A percentile compares a stretch with the other conserved stretches of the same genome.
Conservation (phyloP, 2,329 filamentous ascomycete species). For the Zasmidium cellare region DNA sequence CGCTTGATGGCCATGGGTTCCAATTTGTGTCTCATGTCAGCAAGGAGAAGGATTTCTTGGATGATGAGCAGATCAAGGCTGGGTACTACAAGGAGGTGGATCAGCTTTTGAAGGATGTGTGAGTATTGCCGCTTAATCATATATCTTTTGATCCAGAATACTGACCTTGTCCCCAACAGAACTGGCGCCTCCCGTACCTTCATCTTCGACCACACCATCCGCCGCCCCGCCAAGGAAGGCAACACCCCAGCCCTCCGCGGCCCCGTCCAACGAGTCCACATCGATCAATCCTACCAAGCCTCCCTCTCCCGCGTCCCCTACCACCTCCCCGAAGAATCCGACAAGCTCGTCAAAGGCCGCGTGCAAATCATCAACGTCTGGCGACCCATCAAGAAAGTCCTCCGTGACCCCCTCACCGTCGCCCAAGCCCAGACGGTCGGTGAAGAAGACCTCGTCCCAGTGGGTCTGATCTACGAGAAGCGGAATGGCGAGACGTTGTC, state of each 20-base stretch:
- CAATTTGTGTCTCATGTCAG: slow-evolving; percentile 37
- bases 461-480: slow-evolving; percentile 71
- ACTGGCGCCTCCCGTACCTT: slow-evolving; percentile 58
- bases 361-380: slow-evolving; percentile 56
- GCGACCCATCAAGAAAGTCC: slow-evolving; percentile 44
- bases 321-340: slow-evolving; percentile 49
- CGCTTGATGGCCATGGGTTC: slow-evolving; percentile 34
- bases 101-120: slow-evolving; percentile 40
- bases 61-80: slow-evolving; percentile 40
- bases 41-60: slow-evolving; percentile 38
- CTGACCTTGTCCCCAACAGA: slow-evolving; percentile 8
- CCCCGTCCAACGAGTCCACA: slow-evolving; percentile 56
- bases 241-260: slow-evolving; percentile 36
- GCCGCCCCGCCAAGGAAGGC: slow-evolving; percentile 48
- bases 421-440: slow-evolving; percentile 57
- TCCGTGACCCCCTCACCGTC: slow-evolving; percentile 57
- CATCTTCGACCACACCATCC: slow-evolving; percentile 66
- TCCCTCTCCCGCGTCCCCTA: slow-evolving; percentile 43
- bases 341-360: slow-evolving; percentile 46
- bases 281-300: slow-evolving; percentile 57
- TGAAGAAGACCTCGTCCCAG: slow-evolving; percentile 65
- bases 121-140: slow-evolving; percentile 12
- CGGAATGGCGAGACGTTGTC: slow-evolving; percentile 73
- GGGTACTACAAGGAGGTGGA: slow-evolving; percentile 41
- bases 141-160: slow-evolving; percentile 35